phyloP scores from a whole-genome alignment of 1,139 yeast genomes.

The Suhomyces bribrorum region DNA sequence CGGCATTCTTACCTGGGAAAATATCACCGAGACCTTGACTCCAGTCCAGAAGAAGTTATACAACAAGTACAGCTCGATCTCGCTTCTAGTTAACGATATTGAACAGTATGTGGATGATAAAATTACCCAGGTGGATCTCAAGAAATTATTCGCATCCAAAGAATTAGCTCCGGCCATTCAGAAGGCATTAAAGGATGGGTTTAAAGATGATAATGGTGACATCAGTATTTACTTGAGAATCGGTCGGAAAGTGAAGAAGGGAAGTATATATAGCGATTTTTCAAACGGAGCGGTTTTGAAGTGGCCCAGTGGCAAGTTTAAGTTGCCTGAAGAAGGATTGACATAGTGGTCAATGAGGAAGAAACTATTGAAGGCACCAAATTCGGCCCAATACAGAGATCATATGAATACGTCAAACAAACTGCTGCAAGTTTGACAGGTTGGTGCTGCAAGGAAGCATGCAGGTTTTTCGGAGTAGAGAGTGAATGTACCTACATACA shows the following conservation, averaged over 20 bases:
- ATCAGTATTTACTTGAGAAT: constrained; percentile 54
- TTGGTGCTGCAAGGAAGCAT: too few relatives aligned
- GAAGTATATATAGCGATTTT: constrained; percentile 49
- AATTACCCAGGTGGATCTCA: constrained; percentile 43
- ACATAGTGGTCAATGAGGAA: too few relatives aligned
- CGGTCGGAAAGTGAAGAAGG: constrained; percentile 50
- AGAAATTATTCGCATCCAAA: constrained; percentile 35
- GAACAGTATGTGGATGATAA: constrained; percentile 64
- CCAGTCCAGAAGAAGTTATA: constrained; percentile 9
- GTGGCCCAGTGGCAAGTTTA: constrained; percentile 60
- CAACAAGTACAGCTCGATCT: constrained; percentile 44
- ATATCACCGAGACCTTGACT: constrained; percentile 7
- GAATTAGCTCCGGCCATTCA: constrained; percentile 17
- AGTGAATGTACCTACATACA: too few relatives aligned
- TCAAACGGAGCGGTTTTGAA: constrained; percentile 56
- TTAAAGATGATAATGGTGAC: constrained; percentile 28
- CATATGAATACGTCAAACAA: too few relatives aligned
- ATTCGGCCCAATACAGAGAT: too few relatives aligned
- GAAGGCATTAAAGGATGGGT: constrained; percentile 19
- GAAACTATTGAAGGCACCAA: too few relatives aligned
- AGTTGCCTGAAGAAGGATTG: constrained; percentile 26
- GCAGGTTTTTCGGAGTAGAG: too few relatives aligned
- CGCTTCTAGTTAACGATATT: constrained; percentile 75
- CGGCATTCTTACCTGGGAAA: constrained; percentile 40
- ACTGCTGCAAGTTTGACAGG: too few relatives aligned